Evolutionary conservation across 1,284 basidiomycete species (phyloP).

Genomic region (Ganoderma boninense): DNA sequence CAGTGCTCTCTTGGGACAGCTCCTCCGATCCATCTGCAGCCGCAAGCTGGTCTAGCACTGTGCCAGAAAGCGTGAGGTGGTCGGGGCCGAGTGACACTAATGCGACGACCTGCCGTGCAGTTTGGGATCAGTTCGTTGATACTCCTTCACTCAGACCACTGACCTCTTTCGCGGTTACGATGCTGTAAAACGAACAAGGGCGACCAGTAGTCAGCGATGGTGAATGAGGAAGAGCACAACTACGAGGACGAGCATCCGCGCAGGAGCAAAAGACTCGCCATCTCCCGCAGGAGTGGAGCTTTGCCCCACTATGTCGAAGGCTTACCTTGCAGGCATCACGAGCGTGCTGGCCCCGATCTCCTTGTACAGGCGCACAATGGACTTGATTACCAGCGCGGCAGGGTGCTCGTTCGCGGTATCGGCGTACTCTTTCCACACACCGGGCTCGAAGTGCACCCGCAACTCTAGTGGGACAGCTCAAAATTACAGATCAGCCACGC

Average conservation of each 20-base stretch:
- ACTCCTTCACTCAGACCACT: neutral
- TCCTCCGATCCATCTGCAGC: conserved; percentile 24
- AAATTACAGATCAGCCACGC: neutral
- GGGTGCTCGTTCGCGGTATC: conserved; percentile 53
- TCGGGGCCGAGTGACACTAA: conserved; percentile 52
- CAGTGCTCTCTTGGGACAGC: neutral
- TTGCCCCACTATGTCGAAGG: neutral
- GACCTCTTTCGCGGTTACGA: conserved; percentile 53
- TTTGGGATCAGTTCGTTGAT: neutral
- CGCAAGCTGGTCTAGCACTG: conserved; percentile 53
- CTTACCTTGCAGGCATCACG: conserved; percentile 61
- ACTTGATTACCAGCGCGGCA: conserved; percentile 48
- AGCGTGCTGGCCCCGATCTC: conserved; percentile 50
- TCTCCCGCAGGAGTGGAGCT: neutral
- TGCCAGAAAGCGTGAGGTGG: conserved; percentile 55
- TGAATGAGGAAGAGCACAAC: neutral
- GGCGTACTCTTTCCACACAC: conserved; percentile 51
- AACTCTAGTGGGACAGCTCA: conserved; percentile 44
- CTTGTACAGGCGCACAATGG: conserved; percentile 49
- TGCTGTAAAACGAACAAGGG: conserved; percentile 38
- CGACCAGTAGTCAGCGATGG: neutral
- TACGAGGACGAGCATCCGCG: neutral
- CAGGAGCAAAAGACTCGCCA: neutral
- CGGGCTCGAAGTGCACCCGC: conserved; percentile 55
- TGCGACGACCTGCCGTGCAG: conserved; percentile 46